Evolutionary conservation across 2,329 filamentous ascomycete species (phyloP).

Genomic region (Aspergillus sp.): DNA sequence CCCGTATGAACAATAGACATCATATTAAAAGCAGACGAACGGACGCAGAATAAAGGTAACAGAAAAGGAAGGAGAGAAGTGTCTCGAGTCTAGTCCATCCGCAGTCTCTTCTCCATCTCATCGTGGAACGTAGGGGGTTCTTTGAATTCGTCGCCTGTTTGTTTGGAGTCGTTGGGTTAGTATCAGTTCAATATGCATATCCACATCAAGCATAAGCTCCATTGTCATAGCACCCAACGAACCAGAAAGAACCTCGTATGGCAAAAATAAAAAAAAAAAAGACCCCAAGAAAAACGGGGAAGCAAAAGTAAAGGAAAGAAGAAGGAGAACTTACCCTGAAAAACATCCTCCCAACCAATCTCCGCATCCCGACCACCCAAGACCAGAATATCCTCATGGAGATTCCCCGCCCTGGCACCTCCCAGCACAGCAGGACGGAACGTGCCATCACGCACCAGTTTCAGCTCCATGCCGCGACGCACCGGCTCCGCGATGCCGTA

Average conservation of each 20-base stretch:
- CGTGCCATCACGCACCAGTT: conserved; percentile 72
- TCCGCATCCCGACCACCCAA: conserved; percentile 69
- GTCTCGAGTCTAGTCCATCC: conserved; percentile 57
- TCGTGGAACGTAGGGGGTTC: conserved; percentile 74
- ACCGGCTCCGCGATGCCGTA: conserved; percentile 94
- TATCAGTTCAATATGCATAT: not conserved
- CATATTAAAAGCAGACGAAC: not conserved
- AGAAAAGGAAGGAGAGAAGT: not conserved
- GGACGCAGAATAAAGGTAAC: not conserved
- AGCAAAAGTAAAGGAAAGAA: conserved; percentile 3
- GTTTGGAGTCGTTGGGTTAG: conserved; percentile 10
- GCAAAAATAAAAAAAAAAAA: no score
- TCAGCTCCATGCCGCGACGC: conserved; percentile 89
- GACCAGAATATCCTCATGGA: conserved; percentile 84
- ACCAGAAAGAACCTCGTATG: not conserved
- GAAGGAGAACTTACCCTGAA: conserved; percentile 56
- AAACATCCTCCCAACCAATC: conserved; percentile 93
- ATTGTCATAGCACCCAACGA: not conserved
- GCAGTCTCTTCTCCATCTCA: conserved; percentile 90
- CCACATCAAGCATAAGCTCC: not conserved
- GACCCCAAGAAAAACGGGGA: no score
- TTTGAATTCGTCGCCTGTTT: conserved; percentile 65
- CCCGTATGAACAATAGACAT: conserved; percentile 5
- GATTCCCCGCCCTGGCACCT: conserved; percentile 56
- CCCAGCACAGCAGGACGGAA: conserved; percentile 74